phyloP scores from a whole-genome alignment of 2,329 filamentous ascomycete genomes.

The Exophiala dermatitidis region DNA sequence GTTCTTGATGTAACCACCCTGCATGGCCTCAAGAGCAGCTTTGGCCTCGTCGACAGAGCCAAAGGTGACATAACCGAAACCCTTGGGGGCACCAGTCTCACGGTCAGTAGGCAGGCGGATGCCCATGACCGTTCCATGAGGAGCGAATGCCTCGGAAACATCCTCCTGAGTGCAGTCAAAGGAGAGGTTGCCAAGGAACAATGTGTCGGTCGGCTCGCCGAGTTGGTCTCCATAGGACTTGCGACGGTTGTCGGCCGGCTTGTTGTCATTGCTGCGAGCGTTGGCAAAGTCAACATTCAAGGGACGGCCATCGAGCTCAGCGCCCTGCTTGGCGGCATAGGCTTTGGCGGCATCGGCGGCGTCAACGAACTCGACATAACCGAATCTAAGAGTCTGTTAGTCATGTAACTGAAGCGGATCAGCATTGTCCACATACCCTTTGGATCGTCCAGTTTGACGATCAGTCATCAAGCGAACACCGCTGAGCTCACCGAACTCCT shows the following conservation, averaged over 20 bases:
- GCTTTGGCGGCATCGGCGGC: slow-evolving; percentile 63
- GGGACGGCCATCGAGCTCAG: slow-evolving; percentile 64
- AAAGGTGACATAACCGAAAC: slow-evolving; percentile 88
- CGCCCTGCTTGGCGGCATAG: slow-evolving; percentile 64
- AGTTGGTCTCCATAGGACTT: slow-evolving; percentile 65
- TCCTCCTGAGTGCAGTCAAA: slow-evolving; percentile 74
- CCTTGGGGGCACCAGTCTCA: slow-evolving; percentile 78
- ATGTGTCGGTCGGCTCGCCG: slow-evolving; percentile 74
- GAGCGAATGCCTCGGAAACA: slow-evolving; percentile 66
- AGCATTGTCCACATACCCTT: slow-evolving; percentile 49
- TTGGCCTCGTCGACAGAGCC: slow-evolving; percentile 74
- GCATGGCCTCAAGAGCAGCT: slow-evolving; percentile 61
- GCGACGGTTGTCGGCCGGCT: slow-evolving; percentile 46
- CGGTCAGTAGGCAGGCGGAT: slow-evolving; percentile 83
- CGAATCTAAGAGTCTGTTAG: slow-evolving; percentile 52
- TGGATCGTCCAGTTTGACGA: slow-evolving; percentile 71
- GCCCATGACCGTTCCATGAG: slow-evolving; percentile 63
- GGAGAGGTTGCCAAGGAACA: slow-evolving; percentile 86
- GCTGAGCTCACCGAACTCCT: slow-evolving; percentile 65
- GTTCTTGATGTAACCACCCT: slow-evolving; percentile 63
- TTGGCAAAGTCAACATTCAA: slow-evolving; percentile 75
- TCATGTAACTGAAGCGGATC: slow-evolving; percentile 7
- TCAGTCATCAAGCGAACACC: slow-evolving; percentile 77
- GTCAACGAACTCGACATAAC: slow-evolving; percentile 79
- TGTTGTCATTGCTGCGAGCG: slow-evolving; percentile 55